Conservation (phyloP, 371 early-diverging fungal species). For the Syncephalis plumigaleata region DNA sequence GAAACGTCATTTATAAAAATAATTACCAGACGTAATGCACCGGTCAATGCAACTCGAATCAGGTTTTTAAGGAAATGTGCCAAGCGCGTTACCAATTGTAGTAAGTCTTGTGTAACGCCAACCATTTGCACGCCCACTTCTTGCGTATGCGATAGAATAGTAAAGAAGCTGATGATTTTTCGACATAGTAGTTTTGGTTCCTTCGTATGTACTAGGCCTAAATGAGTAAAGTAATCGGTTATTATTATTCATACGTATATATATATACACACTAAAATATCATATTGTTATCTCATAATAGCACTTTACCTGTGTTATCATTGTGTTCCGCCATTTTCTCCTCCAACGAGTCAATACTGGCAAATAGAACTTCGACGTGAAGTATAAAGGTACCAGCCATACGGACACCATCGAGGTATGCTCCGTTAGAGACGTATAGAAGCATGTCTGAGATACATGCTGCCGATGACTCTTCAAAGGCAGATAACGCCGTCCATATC, state of each 20-base stretch:
- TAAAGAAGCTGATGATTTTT: conserved; percentile 82
- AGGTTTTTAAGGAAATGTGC: conserved; percentile 85
- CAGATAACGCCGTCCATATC: conserved; percentile 83
- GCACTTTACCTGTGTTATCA: conserved; percentile 3
- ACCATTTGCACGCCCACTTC: conserved; percentile 37
- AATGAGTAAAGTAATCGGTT: neutral
- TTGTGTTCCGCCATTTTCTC: conserved; percentile 21
- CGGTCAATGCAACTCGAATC: conserved; percentile 76
- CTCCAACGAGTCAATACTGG: conserved; percentile 75
- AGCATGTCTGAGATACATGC: conserved; percentile 95
- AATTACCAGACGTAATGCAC: conserved; percentile 66
- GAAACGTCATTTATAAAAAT: too few species aligned
- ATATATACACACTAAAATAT: too few species aligned
- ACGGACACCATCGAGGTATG: conserved; percentile 63
- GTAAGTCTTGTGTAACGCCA: conserved; percentile 76
- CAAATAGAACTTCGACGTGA: conserved; percentile 84
- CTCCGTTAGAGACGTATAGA: conserved; percentile 71
- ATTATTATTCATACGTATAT: too few species aligned
- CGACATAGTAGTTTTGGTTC: conserved; percentile 87
- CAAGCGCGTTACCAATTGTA: conserved; percentile 77
- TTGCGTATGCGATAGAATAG: conserved; percentile 65
- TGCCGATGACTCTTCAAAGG: conserved; percentile 93
- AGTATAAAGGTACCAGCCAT: conserved; percentile 83
- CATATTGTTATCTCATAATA: too few species aligned
- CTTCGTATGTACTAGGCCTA: conserved; percentile 47